These are phyloP conservation scores for Endocalyx cinctus DNA, from an alignment of 2,329 filamentous ascomycete genomes.

Conservation along the genomic window DNA sequence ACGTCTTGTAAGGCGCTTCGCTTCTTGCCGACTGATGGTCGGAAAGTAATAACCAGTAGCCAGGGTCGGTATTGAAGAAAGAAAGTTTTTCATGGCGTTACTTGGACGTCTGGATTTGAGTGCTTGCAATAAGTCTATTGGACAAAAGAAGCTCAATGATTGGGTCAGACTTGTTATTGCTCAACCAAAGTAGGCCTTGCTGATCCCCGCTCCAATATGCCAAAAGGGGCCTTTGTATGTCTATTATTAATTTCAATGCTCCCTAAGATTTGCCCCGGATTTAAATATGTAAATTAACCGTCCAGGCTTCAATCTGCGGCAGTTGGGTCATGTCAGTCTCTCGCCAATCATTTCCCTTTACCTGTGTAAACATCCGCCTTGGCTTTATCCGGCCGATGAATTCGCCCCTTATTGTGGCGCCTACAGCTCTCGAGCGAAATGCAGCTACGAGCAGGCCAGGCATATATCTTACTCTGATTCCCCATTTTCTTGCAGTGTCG, in stretches of 20 bases:
- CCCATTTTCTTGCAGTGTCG: conserved; percentile 4
- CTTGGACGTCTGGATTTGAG: too few species aligned
- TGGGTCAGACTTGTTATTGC: too few species aligned
- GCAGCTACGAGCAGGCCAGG: conserved; percentile 11
- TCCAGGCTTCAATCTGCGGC: conserved; percentile 20
- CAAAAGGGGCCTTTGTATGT: conserved; percentile 14
- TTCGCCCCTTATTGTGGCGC: not conserved
- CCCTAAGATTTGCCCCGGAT: conserved; percentile 21
- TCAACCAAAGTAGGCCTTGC: too few species aligned
- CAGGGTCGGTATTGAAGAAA: too few species aligned
- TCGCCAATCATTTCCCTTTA: conserved; percentile 20
- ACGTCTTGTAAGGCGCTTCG: too few species aligned
- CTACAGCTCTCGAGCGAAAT: conserved; percentile 9
- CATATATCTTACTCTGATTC: conserved; percentile 2
- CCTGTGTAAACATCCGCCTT: conserved; percentile 18
- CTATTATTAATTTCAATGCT: conserved; percentile 22
- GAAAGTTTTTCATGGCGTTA: too few species aligned
- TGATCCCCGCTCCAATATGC: conserved; percentile 21
- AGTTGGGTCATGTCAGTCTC: conserved; percentile 16
- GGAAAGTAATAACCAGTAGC: too few species aligned
- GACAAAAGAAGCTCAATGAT: too few species aligned
- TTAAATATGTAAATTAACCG: conserved; percentile 23
- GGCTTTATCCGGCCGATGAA: conserved; percentile 21
- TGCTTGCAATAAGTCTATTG: too few species aligned
- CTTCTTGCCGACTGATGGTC: too few species aligned